phyloP scores from a whole-genome alignment of 306 rosid species.

The Gastrolobium villosum region DNA sequence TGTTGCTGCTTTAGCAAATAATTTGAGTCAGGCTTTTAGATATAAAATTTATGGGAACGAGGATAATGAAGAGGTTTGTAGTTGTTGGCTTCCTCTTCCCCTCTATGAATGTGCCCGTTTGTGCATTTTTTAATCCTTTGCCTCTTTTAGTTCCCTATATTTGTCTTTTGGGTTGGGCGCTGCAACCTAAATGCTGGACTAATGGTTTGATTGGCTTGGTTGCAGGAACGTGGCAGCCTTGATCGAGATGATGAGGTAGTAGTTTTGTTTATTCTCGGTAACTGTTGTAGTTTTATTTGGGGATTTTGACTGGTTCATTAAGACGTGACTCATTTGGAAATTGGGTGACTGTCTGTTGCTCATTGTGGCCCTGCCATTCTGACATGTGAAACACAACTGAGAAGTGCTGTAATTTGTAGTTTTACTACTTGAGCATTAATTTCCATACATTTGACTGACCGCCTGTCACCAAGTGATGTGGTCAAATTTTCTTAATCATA shows the following conservation, averaged over 20 bases:
- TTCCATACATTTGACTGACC: neutral
- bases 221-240: slow-evolving; percentile 79
- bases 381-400: neutral
- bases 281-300: slow-evolving; percentile 30
- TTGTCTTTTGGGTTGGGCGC: slow-evolving; percentile 21
- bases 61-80: slow-evolving; percentile 88
- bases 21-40: slow-evolving; percentile 93
- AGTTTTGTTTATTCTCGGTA: slow-evolving; percentile 36
- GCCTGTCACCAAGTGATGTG: neutral
- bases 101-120: slow-evolving; percentile 32
- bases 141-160: neutral
- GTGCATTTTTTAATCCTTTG: slow-evolving; percentile 19
- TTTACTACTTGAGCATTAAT: slow-evolving; percentile 1
- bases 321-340: neutral
- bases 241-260: slow-evolving; percentile 96
- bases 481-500: neutral
- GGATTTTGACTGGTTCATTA: neutral
- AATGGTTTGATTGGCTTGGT: slow-evolving; percentile 51
- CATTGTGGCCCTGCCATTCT: slow-evolving; percentile 1
- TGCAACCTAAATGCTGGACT: slow-evolving; percentile 30
- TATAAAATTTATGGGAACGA: slow-evolving; percentile 95
- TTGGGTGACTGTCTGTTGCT: neutral
- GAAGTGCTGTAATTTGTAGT: neutral
- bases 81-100: slow-evolving; percentile 22
- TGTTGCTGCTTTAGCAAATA: slow-evolving; percentile 92